Evolutionary conservation across 768 basidiomycete species (phyloP).

Genomic region (Dioszegia hungarica): DNA sequence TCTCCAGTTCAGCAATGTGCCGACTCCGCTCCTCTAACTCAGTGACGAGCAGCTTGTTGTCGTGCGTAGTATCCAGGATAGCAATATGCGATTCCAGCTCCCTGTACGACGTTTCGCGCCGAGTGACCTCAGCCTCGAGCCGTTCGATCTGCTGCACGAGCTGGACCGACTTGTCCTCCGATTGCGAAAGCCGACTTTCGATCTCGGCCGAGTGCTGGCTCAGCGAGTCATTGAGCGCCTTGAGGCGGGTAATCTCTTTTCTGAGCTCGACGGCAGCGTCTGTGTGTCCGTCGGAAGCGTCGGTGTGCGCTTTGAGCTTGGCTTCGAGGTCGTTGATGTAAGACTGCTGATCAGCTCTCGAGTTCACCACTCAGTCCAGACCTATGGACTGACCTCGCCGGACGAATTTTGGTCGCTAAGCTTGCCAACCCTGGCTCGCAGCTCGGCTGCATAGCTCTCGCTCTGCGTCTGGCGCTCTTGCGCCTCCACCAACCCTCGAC

Average conservation of each 20-base stretch:
- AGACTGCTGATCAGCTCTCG: conserved; percentile 59
- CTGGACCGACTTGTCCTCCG: conserved; percentile 52
- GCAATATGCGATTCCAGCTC: conserved; percentile 68
- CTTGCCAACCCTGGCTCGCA: conserved; percentile 72
- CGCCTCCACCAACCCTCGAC: conserved; percentile 66
- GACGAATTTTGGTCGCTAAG: conserved; percentile 81
- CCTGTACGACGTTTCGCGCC: conserved; percentile 67
- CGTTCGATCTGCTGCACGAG: conserved; percentile 68
- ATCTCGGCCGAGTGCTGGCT: conserved; percentile 78
- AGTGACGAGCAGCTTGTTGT: conserved; percentile 65
- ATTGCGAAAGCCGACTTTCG: conserved; percentile 64
- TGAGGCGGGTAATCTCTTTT: conserved; percentile 72
- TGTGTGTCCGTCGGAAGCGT: conserved; percentile 67
- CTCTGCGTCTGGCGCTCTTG: conserved; percentile 53
- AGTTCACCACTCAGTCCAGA: conserved; percentile 9
- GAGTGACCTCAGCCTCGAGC: conserved; percentile 70
- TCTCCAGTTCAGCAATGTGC: conserved; percentile 68
- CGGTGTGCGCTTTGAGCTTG: conserved; percentile 79
- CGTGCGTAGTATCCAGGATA: conserved; percentile 55
- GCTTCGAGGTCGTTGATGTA: conserved; percentile 92
- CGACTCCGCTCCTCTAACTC: conserved; percentile 80
- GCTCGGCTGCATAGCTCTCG: conserved; percentile 81
- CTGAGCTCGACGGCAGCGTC: conserved; percentile 77
- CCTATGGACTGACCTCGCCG: conserved; percentile 64
- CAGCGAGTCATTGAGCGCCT: conserved; percentile 68